Percentiles rank a stretch among this genome's conserved stretches.
phyloP scores from a whole-genome alignment of 306 rosid genomes.

The Dryas octopetala region DNA sequence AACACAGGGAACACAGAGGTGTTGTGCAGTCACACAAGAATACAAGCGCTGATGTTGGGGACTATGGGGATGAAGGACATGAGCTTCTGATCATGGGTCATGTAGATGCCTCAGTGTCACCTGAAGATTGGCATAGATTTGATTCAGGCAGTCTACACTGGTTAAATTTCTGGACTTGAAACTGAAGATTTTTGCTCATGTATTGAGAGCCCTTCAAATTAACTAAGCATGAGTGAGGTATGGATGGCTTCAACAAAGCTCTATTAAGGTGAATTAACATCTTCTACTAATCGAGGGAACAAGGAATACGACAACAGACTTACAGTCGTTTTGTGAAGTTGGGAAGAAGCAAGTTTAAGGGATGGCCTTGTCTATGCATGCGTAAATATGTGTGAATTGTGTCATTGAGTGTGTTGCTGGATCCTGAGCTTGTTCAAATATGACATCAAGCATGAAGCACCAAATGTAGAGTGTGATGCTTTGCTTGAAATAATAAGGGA shows the following conservation, averaged over 20 bases:
- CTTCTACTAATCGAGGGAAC: not conserved
- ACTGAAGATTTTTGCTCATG: constrained; percentile 4
- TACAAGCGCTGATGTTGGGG: constrained; percentile 19
- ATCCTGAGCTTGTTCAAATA: not conserved
- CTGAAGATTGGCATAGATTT: constrained; percentile 57
- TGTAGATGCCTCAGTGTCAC: constrained; percentile 43
- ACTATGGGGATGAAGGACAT: constrained; percentile 34
- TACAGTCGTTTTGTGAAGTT: constrained; percentile 3
- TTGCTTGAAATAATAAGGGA: too few species aligned
- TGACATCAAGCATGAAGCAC: not conserved
- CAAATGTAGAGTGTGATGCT: not conserved
- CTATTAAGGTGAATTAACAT: constrained; percentile 6
- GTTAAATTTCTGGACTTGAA: constrained; percentile 65
- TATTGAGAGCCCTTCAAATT: constrained; percentile 1
- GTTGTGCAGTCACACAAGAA: constrained; percentile 32
- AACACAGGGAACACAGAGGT: constrained; percentile 32
- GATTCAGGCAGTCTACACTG: constrained; percentile 55
- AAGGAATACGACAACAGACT: constrained; percentile 24
- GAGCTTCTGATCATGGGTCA: constrained; percentile 41
- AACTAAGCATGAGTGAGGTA: not conserved
- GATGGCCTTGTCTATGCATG: constrained; percentile 28
- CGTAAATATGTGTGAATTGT: not conserved
- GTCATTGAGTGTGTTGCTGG: not conserved
- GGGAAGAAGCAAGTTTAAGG: too few species aligned
- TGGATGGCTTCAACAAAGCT: constrained; percentile 19